Percentiles rank a stretch among this genome's conserved stretches.
Conservation (phyloP, 352 stramenopile genomes). For the Phytopythium boreale region DNA sequence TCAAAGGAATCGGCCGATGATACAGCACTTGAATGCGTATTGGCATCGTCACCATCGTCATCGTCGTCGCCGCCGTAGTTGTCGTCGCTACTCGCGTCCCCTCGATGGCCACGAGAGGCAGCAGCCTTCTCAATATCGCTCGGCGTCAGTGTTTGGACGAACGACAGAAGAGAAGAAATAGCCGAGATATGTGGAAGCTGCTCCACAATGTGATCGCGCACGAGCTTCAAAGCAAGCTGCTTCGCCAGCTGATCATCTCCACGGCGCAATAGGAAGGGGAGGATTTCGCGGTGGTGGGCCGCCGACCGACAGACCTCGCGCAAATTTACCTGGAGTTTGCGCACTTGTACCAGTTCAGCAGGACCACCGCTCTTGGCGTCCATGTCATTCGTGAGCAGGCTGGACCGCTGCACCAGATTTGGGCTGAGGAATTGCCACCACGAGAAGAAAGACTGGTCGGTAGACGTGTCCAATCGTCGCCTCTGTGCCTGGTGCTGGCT, state of each 20-base stretch:
- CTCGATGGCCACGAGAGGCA: neutral
- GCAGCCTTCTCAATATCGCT: neutral
- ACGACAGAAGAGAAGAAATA: conserved; percentile 32
- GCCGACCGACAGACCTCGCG: conserved; percentile 51
- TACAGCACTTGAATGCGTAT: neutral
- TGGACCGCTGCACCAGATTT: conserved; percentile 47
- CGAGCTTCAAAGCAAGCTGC: conserved; percentile 43
- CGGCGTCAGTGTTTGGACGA: conserved; percentile 40
- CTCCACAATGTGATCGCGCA: conserved; percentile 52
- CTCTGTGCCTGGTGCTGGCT: conserved; percentile 25
- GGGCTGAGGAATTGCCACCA: conserved; percentile 64
- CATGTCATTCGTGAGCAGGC: conserved; percentile 24
- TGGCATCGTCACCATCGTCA: neutral
- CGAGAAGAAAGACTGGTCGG: conserved; percentile 23
- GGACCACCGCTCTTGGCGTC: neutral
- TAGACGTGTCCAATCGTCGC: neutral
- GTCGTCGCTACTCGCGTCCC: neutral
- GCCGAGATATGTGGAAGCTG: conserved; percentile 32
- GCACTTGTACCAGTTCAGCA: conserved; percentile 45
- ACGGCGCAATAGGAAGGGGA: conserved; percentile 65
- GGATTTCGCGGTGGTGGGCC: conserved; percentile 54
- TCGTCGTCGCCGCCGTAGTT: neutral
- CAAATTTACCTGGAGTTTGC: conserved; percentile 72
- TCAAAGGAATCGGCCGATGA: neutral
- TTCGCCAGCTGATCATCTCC: conserved; percentile 45